phyloP scores from a whole-genome alignment of 2,329 filamentous ascomycete species.

The Septoria linicola region DNA sequence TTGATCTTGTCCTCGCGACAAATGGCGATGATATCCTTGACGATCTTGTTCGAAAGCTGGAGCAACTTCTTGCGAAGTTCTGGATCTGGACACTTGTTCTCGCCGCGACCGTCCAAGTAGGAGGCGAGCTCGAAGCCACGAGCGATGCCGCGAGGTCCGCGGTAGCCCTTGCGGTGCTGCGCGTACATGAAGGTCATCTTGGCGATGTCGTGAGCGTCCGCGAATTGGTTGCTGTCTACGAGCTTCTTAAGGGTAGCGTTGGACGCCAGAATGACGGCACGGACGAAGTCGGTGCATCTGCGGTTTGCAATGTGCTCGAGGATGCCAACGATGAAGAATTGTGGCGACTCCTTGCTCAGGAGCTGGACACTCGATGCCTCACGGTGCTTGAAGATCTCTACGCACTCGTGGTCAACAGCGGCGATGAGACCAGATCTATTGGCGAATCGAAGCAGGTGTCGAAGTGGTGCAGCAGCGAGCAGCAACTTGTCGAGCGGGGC shows the following conservation, averaged over 20 bases:
- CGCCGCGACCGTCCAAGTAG: slow-evolving; percentile 45
- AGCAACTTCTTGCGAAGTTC: slow-evolving; percentile 40
- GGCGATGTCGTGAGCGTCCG: slow-evolving; percentile 46
- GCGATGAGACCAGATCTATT: slow-evolving; percentile 41
- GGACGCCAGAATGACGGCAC: slow-evolving; percentile 43
- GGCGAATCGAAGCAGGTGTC: slow-evolving; percentile 39
- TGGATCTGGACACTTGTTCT: slow-evolving; percentile 38
- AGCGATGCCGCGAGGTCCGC: slow-evolving; percentile 41
- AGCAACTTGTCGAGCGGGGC: slow-evolving; percentile 38
- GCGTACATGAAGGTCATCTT: slow-evolving; percentile 47
- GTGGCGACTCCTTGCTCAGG: slow-evolving; percentile 34
- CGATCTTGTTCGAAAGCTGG: slow-evolving; percentile 42
- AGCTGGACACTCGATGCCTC: slow-evolving; percentile 34
- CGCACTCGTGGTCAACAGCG: slow-evolving; percentile 31
- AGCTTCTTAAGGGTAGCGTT: slow-evolving; percentile 39
- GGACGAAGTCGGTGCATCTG: slow-evolving; percentile 42
- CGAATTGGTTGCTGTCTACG: slow-evolving; percentile 42
- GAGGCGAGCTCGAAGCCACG: slow-evolving; percentile 50
- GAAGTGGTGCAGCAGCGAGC: slow-evolving; percentile 42
- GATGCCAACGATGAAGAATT: slow-evolving; percentile 44
- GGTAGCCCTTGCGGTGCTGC: slow-evolving; percentile 45
- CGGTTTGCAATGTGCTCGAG: slow-evolving; percentile 42
- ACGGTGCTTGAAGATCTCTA: slow-evolving; percentile 40
- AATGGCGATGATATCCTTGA: slow-evolving; percentile 45
- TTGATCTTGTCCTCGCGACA: slow-evolving; percentile 47